Conservation (phyloP, 225 moss, liverwort and hornwort genomes). For the Straminergon stramineum region DNA sequence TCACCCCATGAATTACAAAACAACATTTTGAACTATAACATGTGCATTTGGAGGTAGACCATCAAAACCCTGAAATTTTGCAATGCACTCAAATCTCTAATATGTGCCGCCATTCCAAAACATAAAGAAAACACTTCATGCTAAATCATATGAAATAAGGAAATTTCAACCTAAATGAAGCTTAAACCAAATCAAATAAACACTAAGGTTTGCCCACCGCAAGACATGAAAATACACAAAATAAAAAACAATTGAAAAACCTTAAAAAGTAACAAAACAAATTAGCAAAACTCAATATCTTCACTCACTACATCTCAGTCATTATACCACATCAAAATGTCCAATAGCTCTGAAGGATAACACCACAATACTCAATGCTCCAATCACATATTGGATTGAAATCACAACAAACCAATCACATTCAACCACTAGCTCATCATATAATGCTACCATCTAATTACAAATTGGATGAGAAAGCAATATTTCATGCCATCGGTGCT, state of each 20-base stretch:
- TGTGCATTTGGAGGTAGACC: not conserved
- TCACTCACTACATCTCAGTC: not conserved
- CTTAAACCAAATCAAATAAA: not conserved
- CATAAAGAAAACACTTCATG: not conserved
- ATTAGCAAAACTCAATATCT: not conserved
- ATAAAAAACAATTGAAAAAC: no score
- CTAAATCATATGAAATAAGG: not conserved
- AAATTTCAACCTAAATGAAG: not conserved
- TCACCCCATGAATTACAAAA: not conserved
- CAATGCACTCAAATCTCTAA: rapidly evolving
- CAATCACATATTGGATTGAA: not conserved
- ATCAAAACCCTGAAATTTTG: not conserved
- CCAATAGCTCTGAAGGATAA: not conserved
- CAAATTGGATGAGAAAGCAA: rapidly evolving
- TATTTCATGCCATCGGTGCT: not conserved
- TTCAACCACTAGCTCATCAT: not conserved
- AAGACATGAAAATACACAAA: not conserved
- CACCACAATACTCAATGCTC: not conserved
- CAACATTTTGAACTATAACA: not conserved
- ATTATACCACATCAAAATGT: not conserved
- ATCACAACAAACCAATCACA: not conserved
- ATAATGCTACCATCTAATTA: rapidly evolving
- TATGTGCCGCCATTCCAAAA: not conserved
- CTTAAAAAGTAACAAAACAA: not conserved
- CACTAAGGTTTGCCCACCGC: not conserved